These are phyloP conservation scores for Metschnikowia shivogae DNA, from an alignment of 805 yeast species.

Conservation along the genomic window DNA sequence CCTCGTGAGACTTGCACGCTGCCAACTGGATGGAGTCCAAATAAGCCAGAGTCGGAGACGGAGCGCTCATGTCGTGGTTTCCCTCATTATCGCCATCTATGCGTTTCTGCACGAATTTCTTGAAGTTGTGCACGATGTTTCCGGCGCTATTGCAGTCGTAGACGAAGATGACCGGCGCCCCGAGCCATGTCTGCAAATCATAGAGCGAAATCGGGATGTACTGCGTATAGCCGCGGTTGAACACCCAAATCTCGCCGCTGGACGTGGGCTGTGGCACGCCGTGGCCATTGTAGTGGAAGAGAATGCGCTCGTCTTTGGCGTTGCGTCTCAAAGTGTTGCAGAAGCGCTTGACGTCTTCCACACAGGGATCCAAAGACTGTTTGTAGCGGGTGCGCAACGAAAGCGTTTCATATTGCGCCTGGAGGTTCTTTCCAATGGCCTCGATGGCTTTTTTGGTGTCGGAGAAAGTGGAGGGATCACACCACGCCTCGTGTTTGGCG, in stretches of 20 bases:
- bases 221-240: slow-evolving; percentile 94
- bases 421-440: slow-evolving; percentile 82
- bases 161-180: slow-evolving; percentile 94
- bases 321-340: slow-evolving; percentile 84
- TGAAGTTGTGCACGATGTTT: slow-evolving; percentile 83
- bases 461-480: slow-evolving; percentile 75
- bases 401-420: slow-evolving; percentile 83
- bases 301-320: slow-evolving; percentile 88
- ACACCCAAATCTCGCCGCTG: slow-evolving; percentile 97
- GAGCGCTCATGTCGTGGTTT: slow-evolving; percentile 46
- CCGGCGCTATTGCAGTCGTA: slow-evolving; percentile 96
- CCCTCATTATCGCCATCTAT: slow-evolving; percentile 79
- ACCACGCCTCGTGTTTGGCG: slow-evolving; percentile 89
- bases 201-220: slow-evolving; percentile 94
- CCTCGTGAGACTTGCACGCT: slow-evolving; percentile 83
- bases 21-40: slow-evolving; percentile 90
- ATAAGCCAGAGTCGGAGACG: slow-evolving; percentile 64
- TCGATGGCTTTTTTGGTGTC: slow-evolving; percentile 91
- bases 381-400: slow-evolving; percentile 85
- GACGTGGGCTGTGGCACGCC: slow-evolving; percentile 98
- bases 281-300: slow-evolving; percentile 96
- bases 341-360: slow-evolving; percentile 89
- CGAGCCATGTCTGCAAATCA: slow-evolving; percentile 94
- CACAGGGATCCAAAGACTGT: slow-evolving; percentile 89
- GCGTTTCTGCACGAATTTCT: slow-evolving; percentile 83